Evolutionary conservation across 768 basidiomycete species (phyloP), one percentile per base, ranked within the genome.

Genomic region (Mycena polygramma): DNA sequence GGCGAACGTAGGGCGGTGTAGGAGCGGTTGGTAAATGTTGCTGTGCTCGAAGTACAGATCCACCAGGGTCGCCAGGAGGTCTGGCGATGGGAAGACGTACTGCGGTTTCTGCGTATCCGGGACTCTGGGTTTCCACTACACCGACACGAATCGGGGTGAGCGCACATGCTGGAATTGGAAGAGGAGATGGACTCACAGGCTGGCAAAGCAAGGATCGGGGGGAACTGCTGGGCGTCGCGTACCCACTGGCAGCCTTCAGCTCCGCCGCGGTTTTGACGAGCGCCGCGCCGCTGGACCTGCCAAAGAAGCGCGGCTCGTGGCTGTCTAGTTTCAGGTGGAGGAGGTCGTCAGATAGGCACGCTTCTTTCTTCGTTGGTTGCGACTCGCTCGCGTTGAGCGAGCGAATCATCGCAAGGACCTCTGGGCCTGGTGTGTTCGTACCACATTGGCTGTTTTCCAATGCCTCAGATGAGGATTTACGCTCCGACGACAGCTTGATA

Each of bases 1-100:
- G 37, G 90, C 85, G 72, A 96, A 94, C 4, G 88, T 87, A 0
- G 90, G 90, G 4, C 90, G 86, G 73, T 96, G 94, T 4, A 97
- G 83, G 7, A 96, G 82, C 0, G 94, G 94, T 0, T 87, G 74
- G 63, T 85, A 81, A n/a, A 84, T 68, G 72, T 94, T 92, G 66
- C 83, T 63, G 51, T 86, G 70, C 0, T 69, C 68, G 77, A 96
- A 97, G 74, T 91, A 95, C 22, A 89, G 80, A 43, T 91, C 85
- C 41, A 94, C 79, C 46, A 96, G 83, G 0, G 71, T 45, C 7
- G 68, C 49, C 9, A 88, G 81, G 45, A 96, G 84, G 59, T 89
- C 89, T 1, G 79, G 71, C 2, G 86, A 82, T 0, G 90, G 91
- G 71, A 89, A 91, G 1, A 26, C 67, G 74, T 85, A 87, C 57